A percentile compares a stretch with the other conserved stretches of the same genome.
Conservation (phyloP, 495 filamentous ascomycete species). For the Penicillium canescens region DNA sequence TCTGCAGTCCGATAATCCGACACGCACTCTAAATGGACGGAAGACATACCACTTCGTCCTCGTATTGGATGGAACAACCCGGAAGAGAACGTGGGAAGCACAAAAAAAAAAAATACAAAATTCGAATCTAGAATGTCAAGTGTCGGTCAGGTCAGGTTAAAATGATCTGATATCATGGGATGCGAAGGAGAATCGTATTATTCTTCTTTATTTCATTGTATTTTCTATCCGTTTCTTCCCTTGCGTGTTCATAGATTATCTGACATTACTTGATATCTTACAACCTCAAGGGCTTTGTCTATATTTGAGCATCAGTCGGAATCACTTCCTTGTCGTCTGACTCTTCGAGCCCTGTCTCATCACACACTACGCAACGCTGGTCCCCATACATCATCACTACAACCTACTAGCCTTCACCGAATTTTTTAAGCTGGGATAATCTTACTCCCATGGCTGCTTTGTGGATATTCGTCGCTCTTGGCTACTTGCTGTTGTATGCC, state of each 20-base stretch:
- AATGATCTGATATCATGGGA: slow-evolving; percentile 13
- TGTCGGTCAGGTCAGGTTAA: slow-evolving; percentile 22
- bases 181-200: not conserved
- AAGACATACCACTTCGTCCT: slow-evolving; percentile 2
- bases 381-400: not conserved
- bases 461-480: slow-evolving; percentile 41
- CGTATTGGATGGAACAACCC: slow-evolving; percentile 26
- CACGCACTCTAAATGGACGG: slow-evolving; percentile 15
- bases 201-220: not conserved
- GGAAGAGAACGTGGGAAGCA: slow-evolving; percentile 12
- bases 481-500: slow-evolving; percentile 44
- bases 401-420: slow-evolving; percentile 5
- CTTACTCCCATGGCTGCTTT: slow-evolving; percentile 30
- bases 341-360: not conserved
- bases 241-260: not conserved
- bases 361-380: not conserved
- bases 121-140: slow-evolving; percentile 1
- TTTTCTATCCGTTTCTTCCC: not conserved
- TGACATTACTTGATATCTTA: not conserved
- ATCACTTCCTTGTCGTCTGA: not conserved
- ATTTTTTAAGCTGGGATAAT: not conserved
- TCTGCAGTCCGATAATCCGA: slow-evolving; percentile 3
- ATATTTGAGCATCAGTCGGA: not conserved
- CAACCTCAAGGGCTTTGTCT: not conserved
- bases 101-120: not conserved